Percentiles rank a stretch among this genome's conserved stretches.
phyloP scores from a whole-genome alignment of 495 filamentous ascomycete species.

The Penicillium fimorum region DNA sequence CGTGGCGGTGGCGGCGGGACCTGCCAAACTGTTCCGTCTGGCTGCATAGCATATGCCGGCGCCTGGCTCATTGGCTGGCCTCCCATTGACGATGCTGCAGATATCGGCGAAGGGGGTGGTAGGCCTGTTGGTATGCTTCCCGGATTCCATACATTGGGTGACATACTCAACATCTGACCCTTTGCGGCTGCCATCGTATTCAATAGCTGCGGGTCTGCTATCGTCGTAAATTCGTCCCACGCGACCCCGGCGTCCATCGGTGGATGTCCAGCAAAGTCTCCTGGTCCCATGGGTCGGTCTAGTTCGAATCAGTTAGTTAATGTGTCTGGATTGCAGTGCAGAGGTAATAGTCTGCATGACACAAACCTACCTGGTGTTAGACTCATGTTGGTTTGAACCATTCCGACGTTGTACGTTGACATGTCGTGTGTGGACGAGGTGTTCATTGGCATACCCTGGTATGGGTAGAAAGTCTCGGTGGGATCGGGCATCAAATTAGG shows the following conservation, averaged over 20 bases:
- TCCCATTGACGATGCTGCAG: constrained; percentile 36
- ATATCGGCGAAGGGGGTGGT: constrained; percentile 31
- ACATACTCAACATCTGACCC: constrained; percentile 39
- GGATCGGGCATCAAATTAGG: constrained; percentile 31
- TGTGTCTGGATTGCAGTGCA: not conserved
- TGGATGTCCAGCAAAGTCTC: constrained; percentile 31
- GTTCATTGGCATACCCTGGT: constrained; percentile 39
- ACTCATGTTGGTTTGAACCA: constrained; percentile 35
- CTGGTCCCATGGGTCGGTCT: constrained; percentile 32
- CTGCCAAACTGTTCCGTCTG: constrained; percentile 43
- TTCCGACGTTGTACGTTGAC: constrained; percentile 30
- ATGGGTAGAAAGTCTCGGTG: constrained; percentile 44
- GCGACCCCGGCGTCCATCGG: constrained; percentile 38
- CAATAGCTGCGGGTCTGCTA: constrained; percentile 41
- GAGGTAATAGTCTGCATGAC: not conserved
- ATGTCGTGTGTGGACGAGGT: constrained; percentile 37
- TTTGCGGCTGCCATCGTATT: constrained; percentile 38
- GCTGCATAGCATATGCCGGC: constrained; percentile 37
- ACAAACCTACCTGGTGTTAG: constrained; percentile 39
- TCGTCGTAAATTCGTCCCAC: constrained; percentile 46
- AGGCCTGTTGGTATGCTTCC: constrained; percentile 26
- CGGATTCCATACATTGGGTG: constrained; percentile 34
- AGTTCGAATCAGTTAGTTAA: not conserved
- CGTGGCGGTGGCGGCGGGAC: constrained; percentile 34
- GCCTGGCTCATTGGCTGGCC: constrained; percentile 32